phyloP scores from a whole-genome alignment of 2,329 filamentous ascomycete species.

The Botryotinia globosa region DNA sequence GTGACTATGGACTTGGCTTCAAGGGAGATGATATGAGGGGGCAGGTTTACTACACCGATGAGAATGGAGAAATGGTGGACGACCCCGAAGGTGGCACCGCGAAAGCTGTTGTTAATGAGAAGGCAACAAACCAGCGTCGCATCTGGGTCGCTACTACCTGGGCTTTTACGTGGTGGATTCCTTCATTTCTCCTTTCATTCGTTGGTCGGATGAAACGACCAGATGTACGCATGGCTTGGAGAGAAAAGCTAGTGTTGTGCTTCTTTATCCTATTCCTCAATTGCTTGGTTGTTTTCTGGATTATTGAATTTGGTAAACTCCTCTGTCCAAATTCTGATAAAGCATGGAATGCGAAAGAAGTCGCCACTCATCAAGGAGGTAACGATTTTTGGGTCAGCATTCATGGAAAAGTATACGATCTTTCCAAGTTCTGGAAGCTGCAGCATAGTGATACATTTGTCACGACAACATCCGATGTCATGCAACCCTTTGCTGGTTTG shows the following conservation, averaged over 20 bases:
- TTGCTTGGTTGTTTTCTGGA: constrained; percentile 82
- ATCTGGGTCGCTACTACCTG: constrained; percentile 81
- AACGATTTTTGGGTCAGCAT: constrained; percentile 85
- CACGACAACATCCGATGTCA: constrained; percentile 58
- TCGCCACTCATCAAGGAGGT: constrained; percentile 65
- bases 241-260: constrained; percentile 86
- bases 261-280: constrained; percentile 81
- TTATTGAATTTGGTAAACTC: constrained; percentile 78
- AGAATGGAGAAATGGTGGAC: constrained; percentile 62
- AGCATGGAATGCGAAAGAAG: constrained; percentile 73
- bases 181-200: constrained; percentile 75
- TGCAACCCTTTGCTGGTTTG: constrained; percentile 75
- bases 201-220: constrained; percentile 95
- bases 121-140: constrained; percentile 62
- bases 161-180: constrained; percentile 90
- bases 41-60: constrained; percentile 70
- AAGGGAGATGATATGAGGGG: constrained; percentile 80
- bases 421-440: constrained; percentile 80
- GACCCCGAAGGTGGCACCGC: constrained; percentile 77
- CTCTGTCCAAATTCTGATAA: constrained; percentile 92
- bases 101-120: constrained; percentile 71
- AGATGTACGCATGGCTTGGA: constrained; percentile 95
- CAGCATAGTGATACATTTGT: constrained; percentile 76
- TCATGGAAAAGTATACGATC: constrained; percentile 86
- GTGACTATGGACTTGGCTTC: constrained; percentile 83